Conservation (phyloP, 768 basidiomycete species). For the Hericium erinaceus region DNA sequence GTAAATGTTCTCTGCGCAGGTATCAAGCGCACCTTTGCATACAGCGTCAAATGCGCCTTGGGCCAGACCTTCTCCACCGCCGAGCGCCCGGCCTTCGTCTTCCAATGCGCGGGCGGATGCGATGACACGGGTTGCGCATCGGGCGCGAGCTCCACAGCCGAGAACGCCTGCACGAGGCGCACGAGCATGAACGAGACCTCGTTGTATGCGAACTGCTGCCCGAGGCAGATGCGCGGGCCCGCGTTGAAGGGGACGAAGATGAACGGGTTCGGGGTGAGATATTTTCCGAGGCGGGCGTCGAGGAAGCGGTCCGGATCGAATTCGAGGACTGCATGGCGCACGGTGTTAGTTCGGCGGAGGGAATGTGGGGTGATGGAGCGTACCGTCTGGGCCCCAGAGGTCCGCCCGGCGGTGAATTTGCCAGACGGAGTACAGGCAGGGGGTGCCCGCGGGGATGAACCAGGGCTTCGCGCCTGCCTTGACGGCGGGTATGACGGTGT, state of each 20-base stretch:
- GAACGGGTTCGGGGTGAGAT: conserved; percentile 54
- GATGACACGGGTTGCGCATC: conserved; percentile 10
- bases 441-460: neutral
- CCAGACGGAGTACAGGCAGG: conserved; percentile 45
- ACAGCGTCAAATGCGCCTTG: neutral
- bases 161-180: conserved; percentile 13
- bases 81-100: neutral
- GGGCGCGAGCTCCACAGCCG: conserved; percentile 9
- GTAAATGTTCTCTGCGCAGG: neutral
- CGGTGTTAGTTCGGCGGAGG: no score
- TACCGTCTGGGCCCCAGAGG: conserved; percentile 68
- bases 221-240: conserved; percentile 47
- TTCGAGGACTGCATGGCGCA: conserved; percentile 36
- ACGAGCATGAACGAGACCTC: conserved; percentile 16
- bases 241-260: conserved; percentile 43
- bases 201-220: conserved; percentile 32
- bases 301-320: conserved; percentile 70
- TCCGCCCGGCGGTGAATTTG: conserved; percentile 58
- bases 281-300: conserved; percentile 52
- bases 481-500: neutral
- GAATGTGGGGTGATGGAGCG: neutral
- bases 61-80: neutral
- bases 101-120: neutral
- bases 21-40: neutral
- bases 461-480: neutral